Evolutionary conservation across 768 basidiomycete genomes (phyloP).

Genomic region (Russula vinacea): DNA sequence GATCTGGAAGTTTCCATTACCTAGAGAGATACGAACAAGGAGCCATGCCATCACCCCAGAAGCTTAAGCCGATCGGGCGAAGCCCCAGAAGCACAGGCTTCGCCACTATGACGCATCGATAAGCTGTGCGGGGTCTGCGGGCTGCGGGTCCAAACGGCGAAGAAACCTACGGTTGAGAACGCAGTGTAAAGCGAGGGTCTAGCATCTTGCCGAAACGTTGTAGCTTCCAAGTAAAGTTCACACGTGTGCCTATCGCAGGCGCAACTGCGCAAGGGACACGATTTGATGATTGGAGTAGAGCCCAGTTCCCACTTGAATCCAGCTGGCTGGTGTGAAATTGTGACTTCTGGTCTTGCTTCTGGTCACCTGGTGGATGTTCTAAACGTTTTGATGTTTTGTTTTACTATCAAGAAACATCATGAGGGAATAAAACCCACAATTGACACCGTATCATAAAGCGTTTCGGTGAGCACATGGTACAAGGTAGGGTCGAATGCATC

Average conservation of each 20-base stretch:
- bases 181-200: not conserved
- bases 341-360: too few species aligned
- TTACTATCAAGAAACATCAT: not conserved
- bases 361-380: not conserved
- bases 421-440: not conserved
- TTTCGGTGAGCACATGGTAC: not conserved
- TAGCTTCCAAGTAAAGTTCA: too few species aligned
- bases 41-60: not conserved
- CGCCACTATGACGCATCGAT: not conserved
- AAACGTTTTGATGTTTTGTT: not conserved
- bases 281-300: not conserved
- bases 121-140: too few species aligned
- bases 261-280: not conserved
- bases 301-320: not conserved
- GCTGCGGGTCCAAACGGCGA: not conserved
- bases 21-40: not conserved
- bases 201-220: not conserved
- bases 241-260: not conserved
- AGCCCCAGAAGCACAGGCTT: slow-evolving; percentile 2
- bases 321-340: not conserved
- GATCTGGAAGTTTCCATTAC: not conserved
- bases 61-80: not conserved
- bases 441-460: not conserved
- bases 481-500: not conserved
- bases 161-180: not conserved